These are phyloP conservation scores for Terfezia claveryi DNA, from an alignment of 495 filamentous ascomycete species.

Conservation along the genomic window DNA sequence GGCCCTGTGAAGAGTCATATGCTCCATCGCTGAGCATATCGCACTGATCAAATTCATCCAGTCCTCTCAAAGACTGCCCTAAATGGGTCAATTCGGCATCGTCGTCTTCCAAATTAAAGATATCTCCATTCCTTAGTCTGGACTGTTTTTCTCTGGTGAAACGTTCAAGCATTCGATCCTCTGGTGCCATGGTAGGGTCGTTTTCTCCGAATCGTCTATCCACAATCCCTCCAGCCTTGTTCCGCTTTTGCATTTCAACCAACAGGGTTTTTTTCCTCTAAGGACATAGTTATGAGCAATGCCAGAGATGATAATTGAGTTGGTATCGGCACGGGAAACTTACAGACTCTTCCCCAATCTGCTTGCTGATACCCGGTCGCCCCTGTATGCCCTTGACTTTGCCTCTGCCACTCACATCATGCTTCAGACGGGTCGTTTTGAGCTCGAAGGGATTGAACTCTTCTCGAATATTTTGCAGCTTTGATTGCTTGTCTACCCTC, in stretches of 20 bases:
- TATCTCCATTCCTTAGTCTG: slow-evolving; percentile 11
- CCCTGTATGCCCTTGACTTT: slow-evolving; percentile 33
- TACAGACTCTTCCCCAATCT: slow-evolving; percentile 68
- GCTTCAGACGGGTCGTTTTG: slow-evolving; percentile 32
- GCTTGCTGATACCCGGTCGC: slow-evolving; percentile 64
- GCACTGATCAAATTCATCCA: slow-evolving; percentile 35
- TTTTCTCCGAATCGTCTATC: slow-evolving; percentile 93
- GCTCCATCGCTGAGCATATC: slow-evolving; percentile 37
- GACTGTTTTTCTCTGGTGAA: slow-evolving; percentile 58
- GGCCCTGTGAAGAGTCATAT: slow-evolving; percentile 10
- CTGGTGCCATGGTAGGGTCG: slow-evolving; percentile 77
- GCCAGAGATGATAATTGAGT: not conserved
- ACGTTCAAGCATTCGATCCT: slow-evolving; percentile 78
- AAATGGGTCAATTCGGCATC: slow-evolving; percentile 59
- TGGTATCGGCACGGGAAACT: slow-evolving; percentile 10
- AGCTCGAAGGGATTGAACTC: slow-evolving; percentile 95
- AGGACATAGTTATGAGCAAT: not conserved
- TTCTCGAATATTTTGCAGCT: slow-evolving; percentile 66
- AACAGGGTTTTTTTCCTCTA: slow-evolving; percentile 42
- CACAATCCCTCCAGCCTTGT: slow-evolving; percentile 77
- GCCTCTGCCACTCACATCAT: slow-evolving; percentile 21
- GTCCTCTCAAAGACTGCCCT: slow-evolving; percentile 42
- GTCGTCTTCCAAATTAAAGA: slow-evolving; percentile 78
- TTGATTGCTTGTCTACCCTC: slow-evolving; percentile 46
- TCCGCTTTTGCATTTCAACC: slow-evolving; percentile 61